A percentile compares a stretch with the other conserved stretches of the same genome.
These are phyloP conservation scores for Euphorbia peplus DNA, from an alignment of 345 rosid genomes.

Conservation along the genomic window DNA sequence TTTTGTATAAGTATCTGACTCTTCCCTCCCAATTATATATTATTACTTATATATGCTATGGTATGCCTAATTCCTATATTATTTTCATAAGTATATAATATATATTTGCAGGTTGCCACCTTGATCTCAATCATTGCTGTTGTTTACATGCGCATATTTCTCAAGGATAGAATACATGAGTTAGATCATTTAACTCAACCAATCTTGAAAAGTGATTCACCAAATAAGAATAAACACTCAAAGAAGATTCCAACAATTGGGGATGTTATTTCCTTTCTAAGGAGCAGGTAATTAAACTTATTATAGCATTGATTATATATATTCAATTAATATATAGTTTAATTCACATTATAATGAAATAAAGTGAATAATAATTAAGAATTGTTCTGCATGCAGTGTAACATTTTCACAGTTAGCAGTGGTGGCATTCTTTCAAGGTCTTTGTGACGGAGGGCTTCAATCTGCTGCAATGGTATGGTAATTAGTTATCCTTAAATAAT, in stretches of 20 bases:
- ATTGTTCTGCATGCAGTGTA: too few relatives aligned
- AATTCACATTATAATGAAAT: too few relatives aligned
- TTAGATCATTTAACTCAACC: slow-evolving; percentile 37
- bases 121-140: slow-evolving; percentile 45
- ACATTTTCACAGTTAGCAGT: slow-evolving; percentile 65
- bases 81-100: background rate
- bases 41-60: too few relatives aligned
- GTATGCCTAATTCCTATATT: too few relatives aligned
- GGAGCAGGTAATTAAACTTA: slow-evolving; percentile 43
- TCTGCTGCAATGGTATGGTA: slow-evolving; percentile 68
- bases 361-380: too few relatives aligned
- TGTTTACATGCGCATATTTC: slow-evolving; percentile 80
- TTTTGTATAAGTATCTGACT: too few relatives aligned
- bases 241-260: slow-evolving; percentile 57
- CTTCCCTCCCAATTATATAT: too few relatives aligned
- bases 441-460: slow-evolving; percentile 60
- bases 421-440: slow-evolving; percentile 71
- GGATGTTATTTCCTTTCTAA: slow-evolving; percentile 49
- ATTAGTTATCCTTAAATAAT: too few relatives aligned
- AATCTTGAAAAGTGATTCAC: slow-evolving; percentile 38
- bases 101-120: slow-evolving; percentile 52
- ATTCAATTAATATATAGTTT: background rate
- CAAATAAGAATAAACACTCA: slow-evolving; percentile 11
- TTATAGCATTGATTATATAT: too few relatives aligned
- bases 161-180: slow-evolving; percentile 43